A percentile compares a stretch with the other conserved stretches of the same genome.
Evolutionary conservation across 805 yeast genomes (phyloP).

Genomic region (Schwanniomyces pseudopolymorphus): DNA sequence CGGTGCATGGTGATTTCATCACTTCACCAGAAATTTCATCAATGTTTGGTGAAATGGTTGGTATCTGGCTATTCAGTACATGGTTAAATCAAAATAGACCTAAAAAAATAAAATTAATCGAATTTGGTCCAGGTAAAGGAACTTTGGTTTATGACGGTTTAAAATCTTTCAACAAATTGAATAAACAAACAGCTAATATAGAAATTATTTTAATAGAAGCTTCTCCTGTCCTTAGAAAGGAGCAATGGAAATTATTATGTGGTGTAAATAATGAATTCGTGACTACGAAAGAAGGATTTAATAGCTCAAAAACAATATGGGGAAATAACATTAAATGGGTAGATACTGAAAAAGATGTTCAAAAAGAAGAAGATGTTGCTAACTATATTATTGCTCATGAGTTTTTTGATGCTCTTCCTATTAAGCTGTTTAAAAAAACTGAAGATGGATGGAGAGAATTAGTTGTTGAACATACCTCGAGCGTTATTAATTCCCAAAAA

Average conservation of each 20-base stretch:
- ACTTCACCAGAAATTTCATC: conserved; percentile 88
- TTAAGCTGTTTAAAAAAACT: conserved; percentile 63
- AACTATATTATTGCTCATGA: conserved; percentile 80
- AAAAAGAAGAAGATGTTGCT: conserved; percentile 26
- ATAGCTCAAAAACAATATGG: conserved; percentile 46
- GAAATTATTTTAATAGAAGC: conserved; percentile 68
- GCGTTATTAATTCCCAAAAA: conserved; percentile 34
- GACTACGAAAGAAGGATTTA: conserved; percentile 30
- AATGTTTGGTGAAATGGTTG: conserved; percentile 83
- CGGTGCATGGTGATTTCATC: conserved; percentile 65
- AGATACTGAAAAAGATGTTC: conserved; percentile 53
- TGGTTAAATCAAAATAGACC: conserved; percentile 63
- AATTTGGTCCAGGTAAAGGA: conserved; percentile 86
- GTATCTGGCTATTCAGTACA: conserved; percentile 61
- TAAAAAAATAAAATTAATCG: conserved; percentile 53
- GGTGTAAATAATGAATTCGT: conserved; percentile 19
- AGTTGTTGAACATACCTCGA: conserved; percentile 56
- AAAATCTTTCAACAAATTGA: conserved; percentile 44
- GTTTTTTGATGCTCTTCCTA: conserved; percentile 84
- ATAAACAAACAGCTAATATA: conserved; percentile 23
- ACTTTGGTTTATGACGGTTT: conserved; percentile 71
- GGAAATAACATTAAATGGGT: conserved; percentile 58
- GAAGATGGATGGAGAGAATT: conserved; percentile 77
- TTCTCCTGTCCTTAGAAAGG: conserved; percentile 57
- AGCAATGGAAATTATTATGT: conserved; percentile 55